phyloP scores from a whole-genome alignment of 2,329 filamentous ascomycete species.

The Teratosphaeria gauchensis region DNA sequence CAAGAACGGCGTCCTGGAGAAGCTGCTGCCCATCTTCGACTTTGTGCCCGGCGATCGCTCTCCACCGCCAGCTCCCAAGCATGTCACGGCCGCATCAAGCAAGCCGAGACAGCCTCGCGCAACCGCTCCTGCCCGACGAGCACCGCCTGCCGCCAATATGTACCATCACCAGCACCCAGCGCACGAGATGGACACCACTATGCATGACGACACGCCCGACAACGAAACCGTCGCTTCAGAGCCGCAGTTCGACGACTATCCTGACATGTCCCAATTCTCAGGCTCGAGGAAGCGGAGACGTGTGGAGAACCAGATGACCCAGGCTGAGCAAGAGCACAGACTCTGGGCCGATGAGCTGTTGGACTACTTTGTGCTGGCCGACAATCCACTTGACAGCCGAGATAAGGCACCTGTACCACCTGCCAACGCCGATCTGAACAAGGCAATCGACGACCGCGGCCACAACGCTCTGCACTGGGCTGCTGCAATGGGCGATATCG shows the following conservation, averaged over 20 bases:
- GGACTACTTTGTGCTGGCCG: slow-evolving; percentile 79
- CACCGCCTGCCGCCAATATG: not conserved
- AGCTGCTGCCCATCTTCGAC: slow-evolving; percentile 79
- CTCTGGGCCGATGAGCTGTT: slow-evolving; percentile 87
- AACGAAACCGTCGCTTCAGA: slow-evolving; percentile 75
- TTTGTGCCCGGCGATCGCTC: slow-evolving; percentile 75
- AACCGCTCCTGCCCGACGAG: slow-evolving; percentile 22
- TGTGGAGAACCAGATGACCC: slow-evolving; percentile 46
- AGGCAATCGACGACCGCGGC: slow-evolving; percentile 83
- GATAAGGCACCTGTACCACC: slow-evolving; percentile 67
- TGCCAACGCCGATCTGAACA: slow-evolving; percentile 76
- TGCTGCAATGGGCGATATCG: slow-evolving; percentile 90
- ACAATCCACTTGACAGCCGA: slow-evolving; percentile 48
- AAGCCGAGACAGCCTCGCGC: slow-evolving; percentile 67
- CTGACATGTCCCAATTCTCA: slow-evolving; percentile 58
- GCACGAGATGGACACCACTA: slow-evolving; percentile 18
- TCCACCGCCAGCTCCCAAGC: slow-evolving; percentile 87
- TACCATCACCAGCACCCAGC: slow-evolving; percentile 13
- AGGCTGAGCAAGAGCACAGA: slow-evolving; percentile 72
- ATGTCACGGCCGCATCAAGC: slow-evolving; percentile 59
- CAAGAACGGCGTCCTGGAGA: slow-evolving; percentile 77
- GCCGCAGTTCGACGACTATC: slow-evolving; percentile 75
- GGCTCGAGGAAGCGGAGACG: slow-evolving; percentile 66
- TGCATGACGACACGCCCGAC: slow-evolving; percentile 65
- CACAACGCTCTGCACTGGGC: slow-evolving; percentile 96